Conservation (phyloP, 2,329 filamentous ascomycete genomes). For the Epichloe amarillans region DNA sequence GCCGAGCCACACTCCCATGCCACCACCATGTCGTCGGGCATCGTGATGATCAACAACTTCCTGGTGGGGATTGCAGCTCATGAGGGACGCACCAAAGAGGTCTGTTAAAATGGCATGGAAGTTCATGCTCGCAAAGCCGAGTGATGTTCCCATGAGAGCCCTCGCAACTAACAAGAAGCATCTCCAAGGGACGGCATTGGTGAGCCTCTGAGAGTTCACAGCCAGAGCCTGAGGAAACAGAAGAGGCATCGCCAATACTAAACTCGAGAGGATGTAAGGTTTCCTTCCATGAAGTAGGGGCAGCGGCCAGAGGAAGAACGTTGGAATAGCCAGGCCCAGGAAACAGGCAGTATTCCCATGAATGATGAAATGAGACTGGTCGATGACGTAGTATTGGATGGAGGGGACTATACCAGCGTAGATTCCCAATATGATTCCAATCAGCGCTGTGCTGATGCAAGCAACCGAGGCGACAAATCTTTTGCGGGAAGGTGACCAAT, state of each 20-base stretch:
- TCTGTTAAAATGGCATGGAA: conserved; percentile 59
- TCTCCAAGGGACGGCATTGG: conserved; percentile 41
- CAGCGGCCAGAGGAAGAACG: conserved; percentile 59
- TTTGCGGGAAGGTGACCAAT: conserved; percentile 57
- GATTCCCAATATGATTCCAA: conserved; percentile 59
- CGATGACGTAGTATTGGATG: conserved; percentile 64
- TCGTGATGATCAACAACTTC: conserved; percentile 56
- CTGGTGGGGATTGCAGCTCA: conserved; percentile 59
- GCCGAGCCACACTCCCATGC: conserved; percentile 68
- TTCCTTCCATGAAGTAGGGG: conserved; percentile 65
- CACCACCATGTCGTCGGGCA: conserved; percentile 60
- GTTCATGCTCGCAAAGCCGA: conserved; percentile 70
- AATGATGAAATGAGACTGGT: conserved; percentile 52
- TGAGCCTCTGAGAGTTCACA: conserved; percentile 42
- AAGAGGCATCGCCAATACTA: conserved; percentile 57
- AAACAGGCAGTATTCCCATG: conserved; percentile 65
- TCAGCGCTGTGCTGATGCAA: conserved; percentile 58
- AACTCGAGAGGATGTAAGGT: conserved; percentile 57
- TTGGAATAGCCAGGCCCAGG: conserved; percentile 55
- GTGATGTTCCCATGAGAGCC: conserved; percentile 50
- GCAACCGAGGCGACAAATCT: conserved; percentile 54
- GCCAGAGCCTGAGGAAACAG: conserved; percentile 64
- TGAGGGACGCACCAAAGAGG: conserved; percentile 62
- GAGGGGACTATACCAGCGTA: conserved; percentile 69
- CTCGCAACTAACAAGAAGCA: conserved; percentile 49